A percentile compares a stretch with the other conserved stretches of the same genome.
Conservation (phyloP, 2,329 filamentous ascomycete species). For the Colletotrichum caudatum region DNA sequence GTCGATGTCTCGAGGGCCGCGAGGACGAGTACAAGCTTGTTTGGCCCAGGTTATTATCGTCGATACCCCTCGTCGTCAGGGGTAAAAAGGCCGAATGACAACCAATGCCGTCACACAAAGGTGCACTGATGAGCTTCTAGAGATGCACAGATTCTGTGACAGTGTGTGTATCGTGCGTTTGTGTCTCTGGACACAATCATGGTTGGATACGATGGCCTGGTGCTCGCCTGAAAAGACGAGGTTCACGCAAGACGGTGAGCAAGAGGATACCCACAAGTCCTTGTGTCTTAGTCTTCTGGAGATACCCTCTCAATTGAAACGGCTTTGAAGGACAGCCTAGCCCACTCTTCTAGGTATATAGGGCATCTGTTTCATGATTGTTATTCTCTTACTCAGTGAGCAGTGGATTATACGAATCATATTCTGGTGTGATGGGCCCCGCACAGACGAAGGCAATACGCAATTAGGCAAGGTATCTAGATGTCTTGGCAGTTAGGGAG, state of each 20-base stretch:
- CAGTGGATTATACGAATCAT: not conserved
- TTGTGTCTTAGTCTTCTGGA: not conserved
- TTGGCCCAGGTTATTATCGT: slow-evolving; percentile 74
- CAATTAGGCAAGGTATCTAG: no score
- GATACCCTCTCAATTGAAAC: not conserved
- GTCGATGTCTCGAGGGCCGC: slow-evolving; percentile 78
- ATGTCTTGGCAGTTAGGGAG: no score
- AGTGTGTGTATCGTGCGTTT: not conserved
- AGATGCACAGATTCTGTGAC: not conserved
- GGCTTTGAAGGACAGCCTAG: not conserved
- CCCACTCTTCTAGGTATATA: not conserved
- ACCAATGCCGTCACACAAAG: not conserved
- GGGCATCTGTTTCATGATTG: not conserved
- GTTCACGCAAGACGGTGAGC: not conserved
- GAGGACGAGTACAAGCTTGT: slow-evolving; percentile 78
- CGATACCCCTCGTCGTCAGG: slow-evolving; percentile 61
- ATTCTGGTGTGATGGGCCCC: not conserved
- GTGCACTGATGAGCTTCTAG: not conserved
- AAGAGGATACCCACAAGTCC: not conserved
- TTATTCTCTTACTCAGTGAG: not conserved
- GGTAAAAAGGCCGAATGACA: slow-evolving; percentile 47
- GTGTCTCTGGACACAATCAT: not conserved
- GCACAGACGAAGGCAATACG: no score
- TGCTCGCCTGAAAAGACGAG: not conserved
- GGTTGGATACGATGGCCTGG: not conserved